Evolutionary conservation across 2,329 filamentous ascomycete genomes (phyloP).

Genomic region (Penicillium sumatraense): DNA sequence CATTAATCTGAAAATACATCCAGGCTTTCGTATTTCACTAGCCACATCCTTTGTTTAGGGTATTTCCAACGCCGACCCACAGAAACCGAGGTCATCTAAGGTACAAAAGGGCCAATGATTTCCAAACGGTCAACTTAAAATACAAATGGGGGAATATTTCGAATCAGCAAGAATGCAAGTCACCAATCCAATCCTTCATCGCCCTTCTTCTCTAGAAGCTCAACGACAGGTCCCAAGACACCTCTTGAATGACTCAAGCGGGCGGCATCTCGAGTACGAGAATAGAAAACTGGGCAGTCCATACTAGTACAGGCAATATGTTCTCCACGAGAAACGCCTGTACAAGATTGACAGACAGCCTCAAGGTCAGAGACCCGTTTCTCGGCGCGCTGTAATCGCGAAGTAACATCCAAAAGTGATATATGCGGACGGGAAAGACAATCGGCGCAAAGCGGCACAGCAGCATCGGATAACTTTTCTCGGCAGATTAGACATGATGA

Average conservation of each 20-base stretch:
- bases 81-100: not conserved
- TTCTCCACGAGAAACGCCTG: conserved; percentile 72
- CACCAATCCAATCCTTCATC: conserved; percentile 45
- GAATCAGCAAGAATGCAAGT: not conserved
- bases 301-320: conserved; percentile 85
- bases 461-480: conserved; percentile 56
- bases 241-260: conserved; percentile 43
- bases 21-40: not conserved
- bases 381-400: conserved; percentile 66
- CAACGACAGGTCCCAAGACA: conserved; percentile 42
- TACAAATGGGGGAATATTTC: not conserved
- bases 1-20: not conserved
- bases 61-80: conserved; percentile 12
- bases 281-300: conserved; percentile 91
- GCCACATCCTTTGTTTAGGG: not conserved
- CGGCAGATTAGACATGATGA: conserved; percentile 79
- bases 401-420: conserved; percentile 68
- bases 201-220: conserved; percentile 39
- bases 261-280: conserved; percentile 43
- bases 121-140: not conserved
- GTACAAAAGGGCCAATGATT: not conserved
- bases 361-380: conserved; percentile 67
- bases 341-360: conserved; percentile 78
- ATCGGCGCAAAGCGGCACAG: conserved; percentile 47
- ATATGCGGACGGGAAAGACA: conserved; percentile 50